Base-by-base conservation (phyloP, 169 alveolate species). In the Plasmodium reichenowi region DNA sequence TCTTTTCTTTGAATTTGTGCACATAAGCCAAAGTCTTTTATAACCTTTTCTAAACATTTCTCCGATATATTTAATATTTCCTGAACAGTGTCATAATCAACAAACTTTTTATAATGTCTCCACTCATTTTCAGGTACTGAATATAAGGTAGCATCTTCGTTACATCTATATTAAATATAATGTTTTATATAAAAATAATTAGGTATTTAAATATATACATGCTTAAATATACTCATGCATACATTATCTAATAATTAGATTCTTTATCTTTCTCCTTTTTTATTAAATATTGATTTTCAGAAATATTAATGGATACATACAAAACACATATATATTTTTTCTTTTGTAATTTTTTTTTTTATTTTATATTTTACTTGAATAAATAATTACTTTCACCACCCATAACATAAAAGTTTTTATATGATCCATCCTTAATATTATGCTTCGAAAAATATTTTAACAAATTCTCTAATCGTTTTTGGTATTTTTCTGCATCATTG, bases 381-480 rank as follows among this genome's bases (percentile, higher is more conserved):
- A 91, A 60, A 52, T 86, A 87, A 56, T 75, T 88, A 52, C 88
- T 60, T 67, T 88, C 93, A 58, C 90, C 93, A 1, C 92, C 93
- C 87, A 88, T 71, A 32, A 88, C 83, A 70, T 52, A 92, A 58
- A 91, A 91, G 62, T 71, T 64, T 29, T 70, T n/a, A 22, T 54
- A 60, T 10, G 87, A 75, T 17, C 75, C 78, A 29, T 88, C 78
- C 15, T 71, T 47, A 26, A 85, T 15, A 26, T 70, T 66, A 60
- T 66, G 43, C 74, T 74, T 70, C n/a, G 50, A 17, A 38, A 91
- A 85, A 62, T 62, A 58, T 5, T 38, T 63, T 50, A 91, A 67
- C 70, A 91, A 66, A 45, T 56, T 52, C 17, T 85, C 88, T 38
- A 91, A 70, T 7, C 94, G 72, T 59, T 58, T 74, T 38, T 74